Evolutionary conservation across 345 rosid genomes (phyloP).

Genomic region (Eutrema heterophyllum): DNA sequence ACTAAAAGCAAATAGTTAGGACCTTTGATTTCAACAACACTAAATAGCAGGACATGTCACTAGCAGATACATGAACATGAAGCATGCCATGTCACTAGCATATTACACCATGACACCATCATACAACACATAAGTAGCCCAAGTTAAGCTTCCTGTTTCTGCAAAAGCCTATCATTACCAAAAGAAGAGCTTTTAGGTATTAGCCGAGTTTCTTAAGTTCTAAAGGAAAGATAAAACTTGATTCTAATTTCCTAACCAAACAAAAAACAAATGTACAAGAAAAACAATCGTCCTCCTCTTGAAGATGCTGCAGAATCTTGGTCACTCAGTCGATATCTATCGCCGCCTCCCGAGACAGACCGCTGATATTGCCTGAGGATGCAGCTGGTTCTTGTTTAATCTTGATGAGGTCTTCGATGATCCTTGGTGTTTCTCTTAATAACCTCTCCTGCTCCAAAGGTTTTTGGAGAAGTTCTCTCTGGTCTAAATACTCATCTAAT

Average conservation of each 20-base stretch:
- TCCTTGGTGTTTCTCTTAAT: conserved; percentile 15
- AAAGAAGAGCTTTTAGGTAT: background rate
- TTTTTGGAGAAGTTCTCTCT: conserved; percentile 27
- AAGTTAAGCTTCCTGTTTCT: background rate
- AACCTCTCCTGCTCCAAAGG: conserved; percentile 31
- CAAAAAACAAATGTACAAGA: background rate
- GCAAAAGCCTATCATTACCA: background rate
- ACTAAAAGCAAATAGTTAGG: background rate
- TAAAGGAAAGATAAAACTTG: background rate
- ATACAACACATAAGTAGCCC: background rate
- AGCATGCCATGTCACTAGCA: background rate
- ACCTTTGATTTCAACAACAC: background rate
- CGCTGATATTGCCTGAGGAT: background rate
- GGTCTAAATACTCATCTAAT: conserved; percentile 22
- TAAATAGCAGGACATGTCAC: background rate
- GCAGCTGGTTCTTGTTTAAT: background rate
- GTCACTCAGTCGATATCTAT: conserved; percentile 13
- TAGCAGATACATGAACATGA: background rate
- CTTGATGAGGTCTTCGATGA: conserved; percentile 26
- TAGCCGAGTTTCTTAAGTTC: conserved; percentile 10
- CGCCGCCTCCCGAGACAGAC: background rate
- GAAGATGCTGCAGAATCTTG: background rate
- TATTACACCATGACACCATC: background rate
- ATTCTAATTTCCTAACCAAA: background rate
- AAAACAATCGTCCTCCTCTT: background rate